Conservation (phyloP, 2,329 filamentous ascomycete species). For the Phyllachora maydis region DNA sequence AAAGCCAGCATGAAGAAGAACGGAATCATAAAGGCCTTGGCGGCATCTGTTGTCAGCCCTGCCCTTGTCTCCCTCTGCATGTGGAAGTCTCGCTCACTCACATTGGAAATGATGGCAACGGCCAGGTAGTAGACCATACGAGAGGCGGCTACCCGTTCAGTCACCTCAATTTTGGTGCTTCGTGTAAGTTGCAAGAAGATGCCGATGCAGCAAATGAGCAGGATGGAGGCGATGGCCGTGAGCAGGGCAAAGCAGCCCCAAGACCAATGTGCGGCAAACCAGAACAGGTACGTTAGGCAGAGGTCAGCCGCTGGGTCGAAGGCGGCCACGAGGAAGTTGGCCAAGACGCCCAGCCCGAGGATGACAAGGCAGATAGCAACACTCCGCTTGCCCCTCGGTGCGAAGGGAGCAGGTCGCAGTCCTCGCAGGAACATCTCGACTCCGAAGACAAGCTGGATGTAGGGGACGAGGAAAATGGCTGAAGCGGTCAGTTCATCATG, state of each 20-base stretch:
- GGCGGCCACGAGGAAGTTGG: constrained; percentile 36
- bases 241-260: constrained; percentile 32
- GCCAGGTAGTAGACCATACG: constrained; percentile 49
- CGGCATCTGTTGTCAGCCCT: too few species aligned
- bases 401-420: constrained; percentile 31
- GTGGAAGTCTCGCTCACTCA: too few species aligned
- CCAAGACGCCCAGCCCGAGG: constrained; percentile 27
- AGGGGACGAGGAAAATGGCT: constrained; percentile 49
- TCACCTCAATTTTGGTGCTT: constrained; percentile 29
- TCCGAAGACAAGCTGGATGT: constrained; percentile 43
- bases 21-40: constrained; percentile 39
- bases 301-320: constrained; percentile 31
- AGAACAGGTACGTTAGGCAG: constrained; percentile 48
- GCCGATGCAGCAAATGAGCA: constrained; percentile 26
- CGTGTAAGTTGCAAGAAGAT: constrained; percentile 37
- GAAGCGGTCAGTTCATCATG: neutral
- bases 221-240: constrained; percentile 22
- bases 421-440: constrained; percentile 37
- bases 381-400: constrained; percentile 36
- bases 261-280: constrained; percentile 43
- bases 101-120: constrained; percentile 33
- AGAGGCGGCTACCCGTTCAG: constrained; percentile 42
- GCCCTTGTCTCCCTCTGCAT: too few species aligned
- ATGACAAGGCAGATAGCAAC: constrained; percentile 32
- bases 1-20: constrained; percentile 40